Percentiles rank a stretch among this genome's conserved stretches.
phyloP scores from a whole-genome alignment of 768 basidiomycete genomes.

The Lentinula aciculospora region DNA sequence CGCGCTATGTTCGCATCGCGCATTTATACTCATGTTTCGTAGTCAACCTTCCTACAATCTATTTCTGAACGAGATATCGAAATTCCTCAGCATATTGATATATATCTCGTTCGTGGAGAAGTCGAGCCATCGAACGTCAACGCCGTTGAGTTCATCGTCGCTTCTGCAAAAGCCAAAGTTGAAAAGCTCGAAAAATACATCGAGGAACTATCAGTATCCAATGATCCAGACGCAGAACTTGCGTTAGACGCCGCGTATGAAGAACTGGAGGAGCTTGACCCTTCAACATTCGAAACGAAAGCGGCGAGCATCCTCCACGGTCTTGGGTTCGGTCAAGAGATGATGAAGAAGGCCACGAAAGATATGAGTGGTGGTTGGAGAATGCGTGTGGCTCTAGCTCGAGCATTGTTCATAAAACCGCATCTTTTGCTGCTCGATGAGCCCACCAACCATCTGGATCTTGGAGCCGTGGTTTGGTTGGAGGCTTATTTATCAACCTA shows the following conservation, averaged over 20 bases:
- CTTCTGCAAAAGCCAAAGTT: slow-evolving; percentile 89
- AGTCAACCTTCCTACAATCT: slow-evolving; percentile 78
- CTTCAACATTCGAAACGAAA: slow-evolving; percentile 91
- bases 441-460: slow-evolving; percentile 89
- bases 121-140: slow-evolving; percentile 94
- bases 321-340: slow-evolving; percentile 82
- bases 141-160: slow-evolving; percentile 95
- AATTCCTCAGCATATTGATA: slow-evolving; percentile 93
- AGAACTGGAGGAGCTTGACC: slow-evolving; percentile 96
- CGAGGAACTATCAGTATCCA: slow-evolving; percentile 88
- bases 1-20: not conserved
- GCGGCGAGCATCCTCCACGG: slow-evolving; percentile 96
- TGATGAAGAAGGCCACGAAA: slow-evolving; percentile 97
- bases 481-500: slow-evolving; percentile 98
- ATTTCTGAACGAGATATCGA: slow-evolving; percentile 93
- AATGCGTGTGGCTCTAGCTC: slow-evolving; percentile 96
- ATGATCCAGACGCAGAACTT: slow-evolving; percentile 72
- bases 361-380: slow-evolving; percentile 99
- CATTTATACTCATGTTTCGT: not conserved
- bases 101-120: slow-evolving; percentile 94
- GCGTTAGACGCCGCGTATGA: slow-evolving; percentile 90
- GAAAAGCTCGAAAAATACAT: slow-evolving; percentile 89
- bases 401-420: slow-evolving; percentile 94
- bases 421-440: slow-evolving; percentile 94
- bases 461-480: slow-evolving; percentile 98